Percentiles rank a stretch among this genome's conserved stretches.
These are phyloP conservation scores for Kuraishia hungarica DNA, from an alignment of 805 yeast species.

Conservation along the genomic window DNA sequence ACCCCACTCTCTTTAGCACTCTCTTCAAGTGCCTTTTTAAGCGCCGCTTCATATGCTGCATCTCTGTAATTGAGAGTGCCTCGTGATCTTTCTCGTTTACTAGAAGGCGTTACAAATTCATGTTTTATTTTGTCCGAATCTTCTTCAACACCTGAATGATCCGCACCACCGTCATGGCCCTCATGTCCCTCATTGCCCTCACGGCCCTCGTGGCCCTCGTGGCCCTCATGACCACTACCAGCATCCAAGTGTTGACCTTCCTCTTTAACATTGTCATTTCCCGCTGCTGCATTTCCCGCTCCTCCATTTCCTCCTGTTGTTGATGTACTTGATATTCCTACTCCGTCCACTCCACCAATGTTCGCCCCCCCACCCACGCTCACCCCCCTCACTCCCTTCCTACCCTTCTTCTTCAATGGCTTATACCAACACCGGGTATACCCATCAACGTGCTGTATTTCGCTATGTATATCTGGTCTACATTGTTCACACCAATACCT, in stretches of 20 bases:
- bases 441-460: slow-evolving; percentile 35
- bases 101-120: slow-evolving; percentile 8
- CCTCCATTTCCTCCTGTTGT: too few relatives aligned
- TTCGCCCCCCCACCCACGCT: slow-evolving; percentile 9
- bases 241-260: neutral
- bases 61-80: slow-evolving; percentile 15
- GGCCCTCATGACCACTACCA: neutral
- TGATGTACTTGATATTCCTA: too few relatives aligned
- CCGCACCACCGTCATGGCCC: too few relatives aligned
- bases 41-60: slow-evolving; percentile 24
- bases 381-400: slow-evolving; percentile 4
- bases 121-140: neutral
- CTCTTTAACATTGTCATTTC: neutral
- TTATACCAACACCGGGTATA: slow-evolving; percentile 40
- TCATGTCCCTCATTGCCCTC: too few relatives aligned
- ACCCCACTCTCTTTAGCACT: slow-evolving; percentile 44
- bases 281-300: too few relatives aligned
- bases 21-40: slow-evolving; percentile 42
- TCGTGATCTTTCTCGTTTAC: slow-evolving; percentile 14
- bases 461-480: slow-evolving; percentile 71
- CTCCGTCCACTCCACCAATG: too few relatives aligned
- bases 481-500: slow-evolving; percentile 93
- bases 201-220: too few relatives aligned
- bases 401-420: slow-evolving; percentile 29
- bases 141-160: slow-evolving; percentile 3